These are phyloP conservation scores for Populus hybrid DNA, from an alignment of 441 rosid species.

Conservation along the genomic window DNA sequence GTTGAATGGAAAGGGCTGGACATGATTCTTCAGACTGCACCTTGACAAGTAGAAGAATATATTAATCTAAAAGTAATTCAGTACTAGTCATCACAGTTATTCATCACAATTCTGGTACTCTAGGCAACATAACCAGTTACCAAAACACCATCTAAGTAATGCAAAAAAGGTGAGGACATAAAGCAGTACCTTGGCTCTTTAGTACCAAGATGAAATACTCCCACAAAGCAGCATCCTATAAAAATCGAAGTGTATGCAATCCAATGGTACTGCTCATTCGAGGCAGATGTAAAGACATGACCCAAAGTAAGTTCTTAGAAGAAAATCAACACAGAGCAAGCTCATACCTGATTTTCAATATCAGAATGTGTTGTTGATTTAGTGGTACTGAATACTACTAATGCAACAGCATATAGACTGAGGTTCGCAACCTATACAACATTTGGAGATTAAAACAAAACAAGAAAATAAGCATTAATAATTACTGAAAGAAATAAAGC, in stretches of 20 bases:
- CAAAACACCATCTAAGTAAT: constrained; percentile 6
- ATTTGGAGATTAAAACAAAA: constrained; percentile 6
- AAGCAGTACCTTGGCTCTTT: constrained; percentile 72
- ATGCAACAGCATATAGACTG: constrained; percentile 77
- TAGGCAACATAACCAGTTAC: neutral
- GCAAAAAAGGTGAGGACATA: constrained; percentile 11
- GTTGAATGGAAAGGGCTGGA: neutral
- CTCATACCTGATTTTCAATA: constrained; percentile 74
- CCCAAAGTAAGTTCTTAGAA: constrained; percentile 9
- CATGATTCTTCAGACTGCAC: neutral
- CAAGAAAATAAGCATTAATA: constrained; percentile 12
- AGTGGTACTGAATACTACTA: constrained; percentile 50
- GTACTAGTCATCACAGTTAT: neutral
- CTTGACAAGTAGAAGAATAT: neutral
- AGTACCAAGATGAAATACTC: constrained; percentile 75
- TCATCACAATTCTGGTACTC: neutral
- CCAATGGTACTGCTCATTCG: constrained; percentile 73
- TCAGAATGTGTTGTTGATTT: constrained; percentile 51
- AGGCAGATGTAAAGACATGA: constrained; percentile 16
- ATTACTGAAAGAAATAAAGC: constrained; percentile 3
- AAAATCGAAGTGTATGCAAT: constrained; percentile 85
- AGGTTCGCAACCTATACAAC: constrained; percentile 79
- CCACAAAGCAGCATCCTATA: constrained; percentile 85
- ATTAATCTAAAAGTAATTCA: neutral
- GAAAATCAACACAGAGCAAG: constrained; percentile 1